phyloP scores from a whole-genome alignment of 768 basidiomycete genomes.

The Lactarius hatsudake region DNA sequence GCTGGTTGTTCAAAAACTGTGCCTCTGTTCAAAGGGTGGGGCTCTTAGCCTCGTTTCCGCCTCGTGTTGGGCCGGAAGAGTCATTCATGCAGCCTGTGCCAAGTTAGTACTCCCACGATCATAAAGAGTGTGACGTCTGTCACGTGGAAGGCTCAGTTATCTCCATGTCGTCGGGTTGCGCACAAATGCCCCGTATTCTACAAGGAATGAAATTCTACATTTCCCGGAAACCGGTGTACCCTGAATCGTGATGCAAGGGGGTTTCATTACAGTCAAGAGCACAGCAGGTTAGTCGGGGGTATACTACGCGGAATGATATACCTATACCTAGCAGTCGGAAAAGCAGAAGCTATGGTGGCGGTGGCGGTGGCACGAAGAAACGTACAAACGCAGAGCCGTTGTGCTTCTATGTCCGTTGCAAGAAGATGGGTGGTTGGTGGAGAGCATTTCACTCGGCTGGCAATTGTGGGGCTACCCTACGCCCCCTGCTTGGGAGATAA shows the following conservation, averaged over 20 bases:
- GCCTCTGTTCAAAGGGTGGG: background rate
- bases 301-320: background rate
- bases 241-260: background rate
- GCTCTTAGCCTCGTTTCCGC: slow-evolving; percentile 15
- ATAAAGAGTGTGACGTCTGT: background rate
- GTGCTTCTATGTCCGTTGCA: background rate
- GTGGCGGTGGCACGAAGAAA: background rate
- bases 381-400: background rate
- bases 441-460: background rate
- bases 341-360: background rate
- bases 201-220: background rate
- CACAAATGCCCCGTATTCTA: background rate
- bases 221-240: background rate
- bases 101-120: background rate
- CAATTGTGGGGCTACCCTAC: background rate
- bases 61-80: background rate
- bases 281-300: background rate
- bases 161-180: background rate
- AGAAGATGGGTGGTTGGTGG: background rate
- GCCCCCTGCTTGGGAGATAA: background rate
- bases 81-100: background rate
- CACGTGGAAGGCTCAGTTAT: background rate
- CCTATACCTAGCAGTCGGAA: background rate
- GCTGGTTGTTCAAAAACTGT: background rate
- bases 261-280: background rate